Percentiles rank a stretch among this genome's conserved stretches.
Evolutionary conservation across 169 alveolate genomes (phyloP).

Genomic region (Eimeria tenella): DNA sequence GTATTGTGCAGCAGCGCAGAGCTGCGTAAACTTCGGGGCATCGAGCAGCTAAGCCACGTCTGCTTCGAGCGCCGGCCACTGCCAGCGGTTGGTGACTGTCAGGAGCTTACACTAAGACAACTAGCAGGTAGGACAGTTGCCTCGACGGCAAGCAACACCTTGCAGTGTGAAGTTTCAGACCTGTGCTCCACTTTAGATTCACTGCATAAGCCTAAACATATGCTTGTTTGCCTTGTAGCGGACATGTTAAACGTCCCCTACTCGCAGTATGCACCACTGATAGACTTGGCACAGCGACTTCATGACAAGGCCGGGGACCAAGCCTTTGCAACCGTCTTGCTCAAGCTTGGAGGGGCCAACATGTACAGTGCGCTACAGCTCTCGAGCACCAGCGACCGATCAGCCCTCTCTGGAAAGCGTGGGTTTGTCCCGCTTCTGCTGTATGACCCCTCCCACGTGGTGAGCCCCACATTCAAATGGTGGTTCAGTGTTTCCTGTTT

Average conservation of each 20-base stretch:
- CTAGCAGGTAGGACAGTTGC: constrained; percentile 29
- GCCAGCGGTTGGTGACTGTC: constrained; percentile 65
- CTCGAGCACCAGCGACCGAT: constrained; percentile 3
- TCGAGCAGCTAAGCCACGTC: constrained; percentile 24
- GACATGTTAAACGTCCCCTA: constrained; percentile 57
- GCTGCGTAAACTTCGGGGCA: constrained; percentile 35
- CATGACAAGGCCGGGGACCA: constrained; percentile 56
- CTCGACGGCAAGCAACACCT: not conserved
- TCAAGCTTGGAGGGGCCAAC: constrained; percentile 62
- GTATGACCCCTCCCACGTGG: constrained; percentile 62
- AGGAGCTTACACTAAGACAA: constrained; percentile 52
- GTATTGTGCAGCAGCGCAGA: constrained; percentile 59
- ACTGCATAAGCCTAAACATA: not conserved
- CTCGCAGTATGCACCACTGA: constrained; percentile 22
- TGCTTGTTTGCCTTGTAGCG: constrained; percentile 19
- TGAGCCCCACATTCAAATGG: not conserved
- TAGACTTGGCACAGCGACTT: constrained; percentile 51
- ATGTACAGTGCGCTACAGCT: not conserved
- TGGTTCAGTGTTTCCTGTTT: not conserved
- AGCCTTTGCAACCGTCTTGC: constrained; percentile 54
- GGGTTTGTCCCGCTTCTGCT: constrained; percentile 63
- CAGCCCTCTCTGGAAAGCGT: constrained; percentile 55
- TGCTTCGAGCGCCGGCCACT: constrained; percentile 58
- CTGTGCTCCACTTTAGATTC: not conserved
- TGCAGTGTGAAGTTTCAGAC: not conserved